Evolutionary conservation across 257 asterid species (phyloP).

Genomic region (Solanum pennellii): DNA sequence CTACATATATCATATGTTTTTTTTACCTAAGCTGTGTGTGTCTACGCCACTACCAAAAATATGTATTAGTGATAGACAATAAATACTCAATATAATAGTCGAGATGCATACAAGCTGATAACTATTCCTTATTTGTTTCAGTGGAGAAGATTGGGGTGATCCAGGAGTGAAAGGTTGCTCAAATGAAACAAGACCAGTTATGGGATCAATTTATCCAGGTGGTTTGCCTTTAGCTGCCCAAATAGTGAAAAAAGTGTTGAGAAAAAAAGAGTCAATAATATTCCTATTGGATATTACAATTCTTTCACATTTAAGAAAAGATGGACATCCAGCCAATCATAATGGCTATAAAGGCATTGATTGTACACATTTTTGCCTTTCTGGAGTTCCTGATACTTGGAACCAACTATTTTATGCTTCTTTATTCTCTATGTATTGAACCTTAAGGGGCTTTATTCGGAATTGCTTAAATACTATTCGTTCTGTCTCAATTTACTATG

Average conservation of each 20-base stretch:
- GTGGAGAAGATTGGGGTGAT: conserved; percentile 17
- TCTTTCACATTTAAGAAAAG: conserved; percentile 18
- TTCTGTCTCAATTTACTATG: too few relatives aligned
- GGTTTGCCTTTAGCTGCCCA: conserved; percentile 8
- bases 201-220: conserved; percentile 7
- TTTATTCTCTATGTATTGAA: too few relatives aligned
- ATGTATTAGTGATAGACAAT: background rate
- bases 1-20: too few relatives aligned
- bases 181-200: conserved; percentile 11
- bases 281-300: conserved; percentile 15
- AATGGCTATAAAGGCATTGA: conserved; percentile 14
- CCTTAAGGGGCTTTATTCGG: too few relatives aligned
- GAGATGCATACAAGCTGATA: background rate
- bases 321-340: conserved; percentile 26
- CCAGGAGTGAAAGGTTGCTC: conserved; percentile 6
- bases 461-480: fast-evolving
- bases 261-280: conserved; percentile 3
- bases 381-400: conserved; percentile 39
- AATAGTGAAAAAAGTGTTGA: conserved; percentile 6
- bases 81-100: background rate
- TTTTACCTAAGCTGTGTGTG: too few relatives aligned
- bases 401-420: conserved; percentile 16
- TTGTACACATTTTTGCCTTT: conserved; percentile 37
- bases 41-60: background rate
- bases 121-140: background rate